Base-by-base conservation (phyloP, 73 alveolate species). In the Stentor coeruleus region DNA sequence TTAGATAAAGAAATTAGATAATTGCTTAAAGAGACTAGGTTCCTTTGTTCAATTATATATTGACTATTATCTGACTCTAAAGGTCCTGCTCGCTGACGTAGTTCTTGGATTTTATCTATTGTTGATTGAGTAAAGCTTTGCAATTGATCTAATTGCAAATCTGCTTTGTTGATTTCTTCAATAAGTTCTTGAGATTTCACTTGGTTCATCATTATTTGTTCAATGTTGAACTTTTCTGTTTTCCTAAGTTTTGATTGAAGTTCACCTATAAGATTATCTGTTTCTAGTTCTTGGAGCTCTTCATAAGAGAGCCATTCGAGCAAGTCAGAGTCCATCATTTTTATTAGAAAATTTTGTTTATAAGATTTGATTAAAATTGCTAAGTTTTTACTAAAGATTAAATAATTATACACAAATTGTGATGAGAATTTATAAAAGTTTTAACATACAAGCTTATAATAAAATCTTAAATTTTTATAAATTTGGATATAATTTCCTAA, bases 271-370 rank as follows among this genome's bases (percentile, higher is more conserved):
- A 66, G 37, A 66, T 66, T 66, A 14, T 66, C 79, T 1, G 49
- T 33, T 31, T 20, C 79, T 26, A 66, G 37, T 66, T 66, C n/a
- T 66, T 66, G 42, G n/a, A 66, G 2, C 33, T 66, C 79, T 66
- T 66, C 79, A 2, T 26, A 66, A 33, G 42, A 26, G 33, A 66
- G 79, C 79, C 79, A 66, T 33, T 66, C 79, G 15, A 66, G 39
- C 41, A 66, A 31, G n/a, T 66, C 79, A 20, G 79, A 66, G 37
- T 66, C 79, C 79, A 66, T 66, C n/a, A n/a, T n/a, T n/a, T n/a
- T n/a, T n/a, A n/a, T n/a, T n/a, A n/a, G n/a, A n/a, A n/a, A n/a
- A n/a, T n/a, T n/a, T n/a, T n/a, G n/a, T n/a, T n/a, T n/a, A n/a
- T n/a, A n/a, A n/a, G n/a, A n/a, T n/a, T n/a, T n/a, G n/a, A n/a